A percentile compares a stretch with the other conserved stretches of the same genome.
Conservation (phyloP, 208 protist genomes). For the Acanthamoeba divionensis region DNA sequence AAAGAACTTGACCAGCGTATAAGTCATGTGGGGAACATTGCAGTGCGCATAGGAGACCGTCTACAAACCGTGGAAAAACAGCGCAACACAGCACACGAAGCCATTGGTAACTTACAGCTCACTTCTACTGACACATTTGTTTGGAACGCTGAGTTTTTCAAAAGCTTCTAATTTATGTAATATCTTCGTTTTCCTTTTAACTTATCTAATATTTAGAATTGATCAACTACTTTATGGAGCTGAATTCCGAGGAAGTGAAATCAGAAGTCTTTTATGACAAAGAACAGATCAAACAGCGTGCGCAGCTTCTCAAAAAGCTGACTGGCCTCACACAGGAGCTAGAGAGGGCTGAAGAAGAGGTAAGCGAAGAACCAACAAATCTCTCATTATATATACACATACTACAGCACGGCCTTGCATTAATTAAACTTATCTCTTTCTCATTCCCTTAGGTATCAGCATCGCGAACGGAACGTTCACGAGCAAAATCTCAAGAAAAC, state of each 20-base stretch:
- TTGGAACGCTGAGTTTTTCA: neutral
- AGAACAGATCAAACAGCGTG: neutral
- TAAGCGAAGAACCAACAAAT: no score
- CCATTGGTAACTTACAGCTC: neutral
- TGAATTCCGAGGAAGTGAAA: neutral
- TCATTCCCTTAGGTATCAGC: no score
- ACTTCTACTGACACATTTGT: neutral
- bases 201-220: neutral
- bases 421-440: no score
- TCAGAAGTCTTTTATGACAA: neutral
- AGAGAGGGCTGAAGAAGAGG: constrained; percentile 3
- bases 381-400: no score
- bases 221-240: constrained; percentile 40
- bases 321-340: constrained; percentile 12
- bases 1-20: constrained; percentile 20
- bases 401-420: no score
- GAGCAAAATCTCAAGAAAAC: no score
- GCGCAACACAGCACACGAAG: neutral
- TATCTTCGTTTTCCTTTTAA: no score
- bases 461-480: no score
- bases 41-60: neutral
- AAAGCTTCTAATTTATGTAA: neutral
- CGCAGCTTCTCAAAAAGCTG: neutral
- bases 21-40: neutral
- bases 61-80: constrained; percentile 35